Conservation (phyloP, 305 asterid genomes). For the Fraxinus xanthoxyloides region DNA sequence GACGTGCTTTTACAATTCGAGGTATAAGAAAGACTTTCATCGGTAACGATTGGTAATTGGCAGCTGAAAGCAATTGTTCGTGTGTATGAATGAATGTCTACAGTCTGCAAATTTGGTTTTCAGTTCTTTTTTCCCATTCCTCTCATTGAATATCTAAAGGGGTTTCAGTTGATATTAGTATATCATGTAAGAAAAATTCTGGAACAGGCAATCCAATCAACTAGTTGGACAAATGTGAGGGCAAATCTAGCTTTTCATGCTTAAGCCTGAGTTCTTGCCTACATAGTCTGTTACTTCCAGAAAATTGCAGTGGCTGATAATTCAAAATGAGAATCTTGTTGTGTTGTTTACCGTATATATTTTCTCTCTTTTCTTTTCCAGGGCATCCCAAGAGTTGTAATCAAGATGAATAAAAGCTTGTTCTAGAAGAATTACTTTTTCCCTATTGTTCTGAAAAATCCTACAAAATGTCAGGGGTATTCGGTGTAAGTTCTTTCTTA, state of each 20-base stretch:
- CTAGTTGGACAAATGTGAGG: neutral
- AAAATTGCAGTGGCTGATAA: slow-evolving; percentile 1
- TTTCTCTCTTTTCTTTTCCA: slow-evolving; percentile 24
- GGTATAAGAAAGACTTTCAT: neutral
- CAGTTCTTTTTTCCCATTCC: neutral
- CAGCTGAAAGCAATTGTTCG: slow-evolving; percentile 1
- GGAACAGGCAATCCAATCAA: neutral
- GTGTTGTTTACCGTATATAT: slow-evolving; percentile 11
- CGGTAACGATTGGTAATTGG: neutral
- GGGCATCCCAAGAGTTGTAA: slow-evolving; percentile 13
- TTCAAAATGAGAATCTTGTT: neutral
- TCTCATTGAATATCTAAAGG: slow-evolving; percentile 1
- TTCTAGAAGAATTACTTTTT: slow-evolving; percentile 34
- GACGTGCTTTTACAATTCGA: neutral
- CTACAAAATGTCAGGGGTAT: slow-evolving; percentile 47
- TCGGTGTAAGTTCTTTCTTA: slow-evolving; percentile 38
- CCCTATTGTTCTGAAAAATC: slow-evolving; percentile 33
- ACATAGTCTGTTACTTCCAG: neutral
- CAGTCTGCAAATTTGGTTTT: neutral
- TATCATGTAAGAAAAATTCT: neutral
- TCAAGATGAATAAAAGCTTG: slow-evolving; percentile 17
- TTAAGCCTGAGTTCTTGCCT: neutral
- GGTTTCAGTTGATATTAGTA: neutral
- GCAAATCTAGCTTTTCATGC: neutral
- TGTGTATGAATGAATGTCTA: neutral